phyloP scores from a whole-genome alignment of 306 rosid species.

The Prunus persica region DNA sequence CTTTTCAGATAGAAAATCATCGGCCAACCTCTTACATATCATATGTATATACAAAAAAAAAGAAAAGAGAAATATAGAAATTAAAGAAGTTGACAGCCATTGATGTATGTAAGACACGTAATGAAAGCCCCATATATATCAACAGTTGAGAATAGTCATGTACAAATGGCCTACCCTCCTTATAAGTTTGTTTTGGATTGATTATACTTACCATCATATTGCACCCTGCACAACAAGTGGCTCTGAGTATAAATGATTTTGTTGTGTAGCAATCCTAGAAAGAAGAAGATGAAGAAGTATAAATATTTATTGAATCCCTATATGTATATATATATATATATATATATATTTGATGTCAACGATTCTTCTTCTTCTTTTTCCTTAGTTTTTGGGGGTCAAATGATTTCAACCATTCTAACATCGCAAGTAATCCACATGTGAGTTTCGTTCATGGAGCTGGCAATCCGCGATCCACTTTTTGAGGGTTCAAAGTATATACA shows the following conservation, averaged over 20 bases:
- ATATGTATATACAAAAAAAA: not conserved
- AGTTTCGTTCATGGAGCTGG: not conserved
- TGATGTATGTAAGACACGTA: not conserved
- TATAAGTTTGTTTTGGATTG: not conserved
- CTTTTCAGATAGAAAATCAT: not conserved
- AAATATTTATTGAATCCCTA: not conserved
- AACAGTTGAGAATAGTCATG: not conserved
- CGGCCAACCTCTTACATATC: not conserved
- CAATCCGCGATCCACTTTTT: conserved; percentile 29
- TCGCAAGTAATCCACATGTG: conserved; percentile 19
- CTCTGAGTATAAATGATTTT: not conserved
- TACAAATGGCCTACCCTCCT: not conserved
- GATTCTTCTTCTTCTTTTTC: too few relatives aligned
- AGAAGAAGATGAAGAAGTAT: not conserved
- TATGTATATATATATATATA: too few relatives aligned
- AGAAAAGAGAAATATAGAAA: too few relatives aligned
- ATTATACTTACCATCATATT: not conserved
- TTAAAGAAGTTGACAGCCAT: not conserved
- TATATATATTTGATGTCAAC: too few relatives aligned
- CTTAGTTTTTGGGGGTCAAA: too few relatives aligned
- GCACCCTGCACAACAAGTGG: not conserved
- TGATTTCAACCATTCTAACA: not conserved
- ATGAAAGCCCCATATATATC: not conserved
- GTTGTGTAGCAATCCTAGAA: not conserved
- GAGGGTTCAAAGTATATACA: not conserved